Evolutionary conservation across 1,139 yeast genomes (phyloP), one percentile per base, ranked within the genome.

Genomic region (Yamadazyma oceani): DNA sequence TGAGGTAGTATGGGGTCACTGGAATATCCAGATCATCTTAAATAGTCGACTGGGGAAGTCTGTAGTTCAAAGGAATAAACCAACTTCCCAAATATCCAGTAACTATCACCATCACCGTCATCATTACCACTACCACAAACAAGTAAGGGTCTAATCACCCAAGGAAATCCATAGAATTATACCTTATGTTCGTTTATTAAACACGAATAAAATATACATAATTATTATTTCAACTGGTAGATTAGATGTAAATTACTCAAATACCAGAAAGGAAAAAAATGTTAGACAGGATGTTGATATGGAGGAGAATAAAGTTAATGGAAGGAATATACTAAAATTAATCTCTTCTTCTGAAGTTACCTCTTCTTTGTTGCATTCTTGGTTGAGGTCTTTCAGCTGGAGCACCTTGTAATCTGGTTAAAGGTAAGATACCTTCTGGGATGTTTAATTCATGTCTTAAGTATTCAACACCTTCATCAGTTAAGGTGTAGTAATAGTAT

Each of bases 401-500:
- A 66, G 88, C 84, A 68, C 84, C 89, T 82, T 85, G 90, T 80
- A 89, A 87, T 84, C 94, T 87, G 73, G 98, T 92, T 74, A 87
- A 85, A 70, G 99, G 99, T 72, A 90, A 94, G 74, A 92, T 85
- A 76, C 90, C 96, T 73, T 85, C 94, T 76, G 98, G 98, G 65
- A 92, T 84, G 84, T 90, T 90, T 75, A 92, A 85, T 87, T 90
- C 95, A 69, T 86, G 88, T 80, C 97, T 87, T 72, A 92, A 86
- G 86, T 80, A 92, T 69, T 89, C 96, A 56, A 94, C 94, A 83
- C 99, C 99, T 77, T 87, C 96, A 72, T 94, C 97, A 69, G 97
- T 92, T 73, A 94, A 87, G 81, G 98, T 89, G 95, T 94, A 94
- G 96, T 92, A 94, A 81, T 92, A 94, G 84, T 88, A 88, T 85